These are phyloP conservation scores for Coleophoma cylindrospora DNA, from an alignment of 2,329 filamentous ascomycete genomes.

Conservation along the genomic window DNA sequence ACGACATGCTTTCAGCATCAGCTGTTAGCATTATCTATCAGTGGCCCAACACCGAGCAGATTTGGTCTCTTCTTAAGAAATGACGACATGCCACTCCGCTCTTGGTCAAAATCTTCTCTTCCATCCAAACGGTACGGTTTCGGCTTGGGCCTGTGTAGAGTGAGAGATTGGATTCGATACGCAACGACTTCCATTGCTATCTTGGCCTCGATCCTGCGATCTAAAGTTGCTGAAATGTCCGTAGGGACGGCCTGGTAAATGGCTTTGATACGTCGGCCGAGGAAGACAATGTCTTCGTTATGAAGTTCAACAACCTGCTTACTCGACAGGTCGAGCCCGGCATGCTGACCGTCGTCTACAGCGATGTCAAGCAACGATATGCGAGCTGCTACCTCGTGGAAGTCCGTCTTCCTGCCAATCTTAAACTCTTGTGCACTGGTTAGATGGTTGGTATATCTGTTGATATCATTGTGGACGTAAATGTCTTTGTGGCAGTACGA, in stretches of 20 bases:
- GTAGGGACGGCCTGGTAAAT: conserved; percentile 64
- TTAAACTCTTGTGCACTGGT: conserved; percentile 40
- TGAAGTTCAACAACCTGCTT: conserved; percentile 46
- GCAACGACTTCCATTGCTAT: conserved; percentile 69
- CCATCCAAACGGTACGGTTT: conserved; percentile 41
- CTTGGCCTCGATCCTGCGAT: conserved; percentile 71
- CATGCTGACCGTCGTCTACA: conserved; percentile 56
- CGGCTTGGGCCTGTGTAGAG: conserved; percentile 56
- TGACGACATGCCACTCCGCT: conserved; percentile 18
- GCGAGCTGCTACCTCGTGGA: conserved; percentile 59
- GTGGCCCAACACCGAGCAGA: too few relatives aligned
- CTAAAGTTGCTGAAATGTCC: conserved; percentile 36
- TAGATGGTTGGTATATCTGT: conserved; percentile 41
- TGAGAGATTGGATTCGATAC: conserved; percentile 67
- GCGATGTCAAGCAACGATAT: conserved; percentile 68
- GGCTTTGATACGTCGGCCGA: conserved; percentile 54
- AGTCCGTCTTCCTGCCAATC: conserved; percentile 57
- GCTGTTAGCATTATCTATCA: not conserved
- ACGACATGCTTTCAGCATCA: not conserved
- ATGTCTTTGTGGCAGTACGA: conserved; percentile 34
- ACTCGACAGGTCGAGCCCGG: conserved; percentile 22
- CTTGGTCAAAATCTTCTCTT: conserved; percentile 30
- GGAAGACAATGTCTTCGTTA: conserved; percentile 64
- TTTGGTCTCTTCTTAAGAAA: conserved; percentile 7
- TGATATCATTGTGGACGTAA: conserved; percentile 31